phyloP scores from a whole-genome alignment of 805 yeast species.

The Sugiyamaella chiloensis region DNA sequence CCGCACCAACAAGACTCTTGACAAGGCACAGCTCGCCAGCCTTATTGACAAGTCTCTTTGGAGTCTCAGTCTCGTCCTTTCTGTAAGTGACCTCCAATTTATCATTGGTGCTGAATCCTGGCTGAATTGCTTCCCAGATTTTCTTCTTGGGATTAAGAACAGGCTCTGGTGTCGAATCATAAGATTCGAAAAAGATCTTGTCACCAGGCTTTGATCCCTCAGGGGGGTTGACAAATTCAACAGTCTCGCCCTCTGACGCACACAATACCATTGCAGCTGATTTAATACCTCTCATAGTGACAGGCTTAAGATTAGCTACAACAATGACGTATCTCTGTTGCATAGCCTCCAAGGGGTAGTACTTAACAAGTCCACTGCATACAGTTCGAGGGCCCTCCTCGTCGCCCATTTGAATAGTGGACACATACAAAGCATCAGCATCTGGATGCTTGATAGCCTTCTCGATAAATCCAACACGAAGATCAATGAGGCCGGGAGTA shows the following conservation, averaged over 20 bases:
- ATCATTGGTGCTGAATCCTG: slow-evolving; percentile 78
- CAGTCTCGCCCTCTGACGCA: slow-evolving; percentile 61
- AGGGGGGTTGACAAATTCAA: slow-evolving; percentile 95
- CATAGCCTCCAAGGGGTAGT: slow-evolving; percentile 88
- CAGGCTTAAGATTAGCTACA: slow-evolving; percentile 96
- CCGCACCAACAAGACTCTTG: slow-evolving; percentile 67
- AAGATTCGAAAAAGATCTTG: slow-evolving; percentile 91
- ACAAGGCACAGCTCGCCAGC: slow-evolving; percentile 77
- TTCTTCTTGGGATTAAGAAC: slow-evolving; percentile 97
- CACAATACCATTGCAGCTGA: slow-evolving; percentile 97
- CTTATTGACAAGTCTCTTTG: slow-evolving; percentile 69
- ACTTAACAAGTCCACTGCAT: slow-evolving; percentile 92
- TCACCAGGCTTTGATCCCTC: slow-evolving; percentile 92
- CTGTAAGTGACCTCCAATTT: slow-evolving; percentile 75
- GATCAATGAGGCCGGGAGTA: slow-evolving; percentile 80
- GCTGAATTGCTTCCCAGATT: slow-evolving; percentile 94
- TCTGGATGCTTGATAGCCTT: slow-evolving; percentile 97
- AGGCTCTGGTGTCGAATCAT: slow-evolving; percentile 82
- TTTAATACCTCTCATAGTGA: slow-evolving; percentile 95
- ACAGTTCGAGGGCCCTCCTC: slow-evolving; percentile 97
- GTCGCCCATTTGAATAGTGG: slow-evolving; percentile 96
- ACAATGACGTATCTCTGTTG: slow-evolving; percentile 88
- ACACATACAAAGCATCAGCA: slow-evolving; percentile 94
- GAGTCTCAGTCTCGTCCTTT: slow-evolving; percentile 63
- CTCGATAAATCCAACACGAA: slow-evolving; percentile 94